Evolutionary conservation across 805 yeast genomes (phyloP).

Genomic region (Cyberlindnera xylosilytica): DNA sequence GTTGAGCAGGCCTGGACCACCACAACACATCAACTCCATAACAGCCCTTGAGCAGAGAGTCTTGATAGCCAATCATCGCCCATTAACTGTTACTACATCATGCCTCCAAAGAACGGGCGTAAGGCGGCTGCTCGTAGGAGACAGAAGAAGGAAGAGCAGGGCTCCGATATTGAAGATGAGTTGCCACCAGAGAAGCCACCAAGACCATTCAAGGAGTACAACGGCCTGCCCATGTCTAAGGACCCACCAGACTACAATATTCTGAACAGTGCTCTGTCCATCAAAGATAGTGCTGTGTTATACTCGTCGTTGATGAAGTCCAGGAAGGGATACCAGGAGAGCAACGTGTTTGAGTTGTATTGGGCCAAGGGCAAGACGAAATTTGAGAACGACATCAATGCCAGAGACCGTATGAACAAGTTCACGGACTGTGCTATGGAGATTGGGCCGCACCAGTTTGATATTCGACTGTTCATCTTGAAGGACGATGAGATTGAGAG

Average conservation of each 20-base stretch:
- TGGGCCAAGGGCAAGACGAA: slow-evolving; percentile 67
- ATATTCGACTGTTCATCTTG: slow-evolving; percentile 73
- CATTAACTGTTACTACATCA: neutral
- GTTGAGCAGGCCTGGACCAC: too few relatives aligned
- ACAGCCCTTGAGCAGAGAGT: neutral
- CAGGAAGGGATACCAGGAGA: slow-evolving; percentile 61
- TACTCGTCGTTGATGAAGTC: slow-evolving; percentile 73
- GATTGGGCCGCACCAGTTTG: slow-evolving; percentile 83
- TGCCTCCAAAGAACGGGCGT: slow-evolving; percentile 24
- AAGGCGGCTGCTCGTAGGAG: slow-evolving; percentile 18
- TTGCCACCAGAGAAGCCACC: slow-evolving; percentile 28
- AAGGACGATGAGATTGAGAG: slow-evolving; percentile 72
- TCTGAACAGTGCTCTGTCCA: slow-evolving; percentile 61
- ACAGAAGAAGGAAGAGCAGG: slow-evolving; percentile 16
- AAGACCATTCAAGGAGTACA: slow-evolving; percentile 62
- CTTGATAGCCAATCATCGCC: neutral
- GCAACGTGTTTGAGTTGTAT: slow-evolving; percentile 68
- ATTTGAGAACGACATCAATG: slow-evolving; percentile 44
- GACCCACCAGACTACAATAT: slow-evolving; percentile 62
- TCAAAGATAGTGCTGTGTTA: slow-evolving; percentile 69
- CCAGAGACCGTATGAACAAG: slow-evolving; percentile 86
- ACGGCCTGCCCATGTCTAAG: slow-evolving; percentile 64
- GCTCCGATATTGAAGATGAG: slow-evolving; percentile 28
- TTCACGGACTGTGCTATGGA: slow-evolving; percentile 70
- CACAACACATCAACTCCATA: neutral